Evolutionary conservation across 2,329 filamentous ascomycete species (phyloP), one percentile per base, ranked within the genome.

Genomic region (Neocucurbitaria cava): DNA sequence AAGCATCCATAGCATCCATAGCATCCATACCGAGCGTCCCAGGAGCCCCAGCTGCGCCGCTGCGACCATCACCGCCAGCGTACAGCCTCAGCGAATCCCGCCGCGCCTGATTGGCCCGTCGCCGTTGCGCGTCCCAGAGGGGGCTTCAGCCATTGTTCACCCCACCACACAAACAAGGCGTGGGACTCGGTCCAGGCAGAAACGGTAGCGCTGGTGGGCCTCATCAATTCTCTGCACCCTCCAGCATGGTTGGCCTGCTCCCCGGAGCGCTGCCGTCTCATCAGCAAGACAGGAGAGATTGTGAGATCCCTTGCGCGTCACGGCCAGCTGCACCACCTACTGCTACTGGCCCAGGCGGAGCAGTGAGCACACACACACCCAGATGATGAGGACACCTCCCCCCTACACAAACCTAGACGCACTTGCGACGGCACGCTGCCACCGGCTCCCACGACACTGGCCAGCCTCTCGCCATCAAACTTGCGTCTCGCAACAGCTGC

Each of bases 291-390:
- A 47, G 20, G 42, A 51, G 21, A 49, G 36, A 50, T 43, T 53
- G 54, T 48, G 45, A 49, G 33, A 58, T 63, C 56, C 60, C 60
- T 61, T 61, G 57, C 59, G 54, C 65, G 63, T 54, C 56, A 44
- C 58, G 55, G 61, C 46, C 64, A 62, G 56, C 61, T 60, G 64
- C 64, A 64, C 58, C n/a, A n/a, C n/a, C n/a, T n/a, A n/a, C n/a
- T n/a, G n/a, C n/a, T 26, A 26, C 24, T 61, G 54, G 65, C 65
- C 65, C 63, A 62, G 64, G 52, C 64, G 61, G 61, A 61, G 58
- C 59, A 26, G 24, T 26, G 24, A 26, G 24, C 24, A 26, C 24
- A 26, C 24, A 26, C 24, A 54, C 53, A 56, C 58, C 49, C 17
- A 23, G 47, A 59, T 53, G 57, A 61, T 60, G 54, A 63, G 45